Evolutionary conservation across 176 grass and related monocot genomes (phyloP), one percentile per base, ranked within the genome.

Genomic region (Zea luxurians): DNA sequence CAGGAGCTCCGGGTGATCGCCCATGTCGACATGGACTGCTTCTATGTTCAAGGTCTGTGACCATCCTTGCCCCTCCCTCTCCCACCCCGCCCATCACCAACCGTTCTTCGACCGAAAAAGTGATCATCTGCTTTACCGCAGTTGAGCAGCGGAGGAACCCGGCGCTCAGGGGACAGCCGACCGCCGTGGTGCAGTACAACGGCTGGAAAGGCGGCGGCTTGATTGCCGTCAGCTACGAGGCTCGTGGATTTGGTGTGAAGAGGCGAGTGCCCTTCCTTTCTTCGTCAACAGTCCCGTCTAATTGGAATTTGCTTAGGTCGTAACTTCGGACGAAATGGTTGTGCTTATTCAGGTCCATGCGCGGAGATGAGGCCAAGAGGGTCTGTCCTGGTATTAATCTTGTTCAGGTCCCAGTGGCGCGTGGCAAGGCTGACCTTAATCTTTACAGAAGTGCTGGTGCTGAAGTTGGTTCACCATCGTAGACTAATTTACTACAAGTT

Each of bases 11-110:
- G 92, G 43, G 89, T 98, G 60, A 92, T 98, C 60, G 92, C 92
- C 18, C 96, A 98, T 37, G 89, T 98, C 21, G 92, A 92, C 89
- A 83, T 98, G 87, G 92, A 98, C 45, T 98, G 96, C 81, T 98
- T 98, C 92, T 98, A 98, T 74, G 92, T 94, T 67, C 96, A 98
- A 98, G 96, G 96, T 94, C 21, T 80, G 95, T 90, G 17, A 53
- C 38, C 47, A 61, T 9, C 18, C 3, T 8, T 21, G 3, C 17
- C 7, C 21, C 2, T 18, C 80, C 3, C 61, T 55, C 47, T 55
- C 16, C 64, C 38, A 0, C 2, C 38, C 12, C 13, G 4, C 40
- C 2, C 2, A 42, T 38, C 37, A 64, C 68, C 44, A 71, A 62
- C 13, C 4, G 7, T 73, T 49, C 57, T 37, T 13, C 27, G 2